Evolutionary conservation across 78 protist genomes (phyloP).

Genomic region (Fonticula alba): DNA sequence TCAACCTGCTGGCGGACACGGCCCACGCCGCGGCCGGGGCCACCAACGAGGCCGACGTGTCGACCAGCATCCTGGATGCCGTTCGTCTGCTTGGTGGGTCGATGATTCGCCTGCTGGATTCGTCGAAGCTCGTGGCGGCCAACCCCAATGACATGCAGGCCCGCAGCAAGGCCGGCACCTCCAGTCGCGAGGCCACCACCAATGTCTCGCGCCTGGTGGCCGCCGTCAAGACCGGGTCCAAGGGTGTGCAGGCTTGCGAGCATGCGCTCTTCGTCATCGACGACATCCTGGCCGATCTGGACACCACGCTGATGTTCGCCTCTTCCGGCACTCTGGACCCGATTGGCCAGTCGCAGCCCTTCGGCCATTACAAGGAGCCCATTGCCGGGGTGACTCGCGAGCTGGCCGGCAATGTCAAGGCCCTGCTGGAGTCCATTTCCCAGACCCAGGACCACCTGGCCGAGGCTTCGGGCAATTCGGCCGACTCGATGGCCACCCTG

Average conservation of each 20-base stretch:
- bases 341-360: not conserved
- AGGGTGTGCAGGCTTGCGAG: slow-evolving; percentile 7
- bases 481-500: not conserved
- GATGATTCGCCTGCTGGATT: not conserved
- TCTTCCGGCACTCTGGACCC: slow-evolving; percentile 2
- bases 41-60: not conserved
- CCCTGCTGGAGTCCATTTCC: not conserved
- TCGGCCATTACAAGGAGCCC: not conserved
- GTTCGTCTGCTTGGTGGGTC: not conserved
- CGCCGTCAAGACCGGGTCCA: not conserved
- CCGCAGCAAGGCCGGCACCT: not conserved
- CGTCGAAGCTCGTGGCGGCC: not conserved
- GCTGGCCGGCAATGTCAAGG: not conserved
- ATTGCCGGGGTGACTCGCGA: not conserved
- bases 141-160: not conserved
- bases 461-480: not conserved
- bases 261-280: not conserved
- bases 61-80: not conserved
- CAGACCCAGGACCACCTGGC: not conserved
- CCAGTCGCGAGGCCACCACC: not conserved
- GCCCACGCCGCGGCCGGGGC: not conserved
- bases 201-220: not conserved
- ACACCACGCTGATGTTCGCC: slow-evolving; percentile 16
- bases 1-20: not conserved
- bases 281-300: slow-evolving; percentile 1